Evolutionary conservation across 2,329 filamentous ascomycete species (phyloP).

Genomic region (Aspergillus sojae): DNA sequence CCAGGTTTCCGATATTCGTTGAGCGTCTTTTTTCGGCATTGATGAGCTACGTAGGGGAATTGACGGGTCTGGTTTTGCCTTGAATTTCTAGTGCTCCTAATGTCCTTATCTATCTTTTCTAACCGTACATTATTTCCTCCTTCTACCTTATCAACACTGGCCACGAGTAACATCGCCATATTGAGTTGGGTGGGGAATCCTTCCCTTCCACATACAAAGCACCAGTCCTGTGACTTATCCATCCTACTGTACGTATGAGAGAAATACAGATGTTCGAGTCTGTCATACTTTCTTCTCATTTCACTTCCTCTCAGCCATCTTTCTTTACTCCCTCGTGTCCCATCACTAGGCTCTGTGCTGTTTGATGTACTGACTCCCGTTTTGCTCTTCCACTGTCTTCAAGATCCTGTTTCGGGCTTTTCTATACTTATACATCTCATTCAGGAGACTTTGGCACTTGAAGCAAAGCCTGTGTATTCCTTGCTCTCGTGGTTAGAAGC

Average conservation of each 20-base stretch:
- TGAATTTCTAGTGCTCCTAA: constrained; percentile 24
- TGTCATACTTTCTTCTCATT: constrained; percentile 1
- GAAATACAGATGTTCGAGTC: constrained; percentile 5
- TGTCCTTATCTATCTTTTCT: constrained; percentile 18
- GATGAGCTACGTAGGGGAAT: constrained; percentile 26
- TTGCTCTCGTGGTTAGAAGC: neutral
- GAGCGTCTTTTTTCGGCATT: constrained; percentile 26
- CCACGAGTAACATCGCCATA: constrained; percentile 17
- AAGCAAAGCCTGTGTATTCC: constrained; percentile 1
- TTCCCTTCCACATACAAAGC: constrained; percentile 3
- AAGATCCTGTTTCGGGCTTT: constrained; percentile 1
- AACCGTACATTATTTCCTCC: constrained; percentile 16
- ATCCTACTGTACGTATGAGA: constrained; percentile 1
- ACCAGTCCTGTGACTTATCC: constrained; percentile 1
- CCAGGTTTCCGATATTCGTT: constrained; percentile 23
- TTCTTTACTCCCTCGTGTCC: constrained; percentile 1
- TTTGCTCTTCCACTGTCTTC: neutral
- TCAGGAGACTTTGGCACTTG: neutral
- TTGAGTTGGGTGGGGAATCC: constrained; percentile 1
- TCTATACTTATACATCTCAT: neutral
- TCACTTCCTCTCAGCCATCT: neutral
- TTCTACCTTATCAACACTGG: constrained; percentile 15
- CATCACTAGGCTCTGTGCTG: neutral
- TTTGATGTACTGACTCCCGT: constrained; percentile 5
- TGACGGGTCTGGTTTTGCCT: constrained; percentile 21